Evolutionary conservation across 1,284 basidiomycete species (phyloP), one percentile per base, ranked within the genome.

Genomic region (Ceratobasidium sp.): DNA sequence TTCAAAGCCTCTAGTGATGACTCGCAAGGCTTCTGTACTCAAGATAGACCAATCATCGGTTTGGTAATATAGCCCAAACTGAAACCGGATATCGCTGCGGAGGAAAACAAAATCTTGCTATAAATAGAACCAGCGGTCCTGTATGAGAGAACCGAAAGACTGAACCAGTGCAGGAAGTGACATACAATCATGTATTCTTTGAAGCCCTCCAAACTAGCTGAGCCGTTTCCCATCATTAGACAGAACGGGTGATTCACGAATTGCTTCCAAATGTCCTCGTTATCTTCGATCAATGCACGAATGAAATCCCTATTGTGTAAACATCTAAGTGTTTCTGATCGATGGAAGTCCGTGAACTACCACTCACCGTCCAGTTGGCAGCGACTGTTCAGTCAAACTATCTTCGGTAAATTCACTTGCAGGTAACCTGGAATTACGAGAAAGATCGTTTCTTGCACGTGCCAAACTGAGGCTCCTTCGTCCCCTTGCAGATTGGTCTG

Each of bases 41-140:
- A 62, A 38, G 28, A 62, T 62, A 40, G 13, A 6, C 59, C 59
- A 62, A 38, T 62, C 59, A 1, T 33, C 33, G 20, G 38, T 40
- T 12, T 1, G 38, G 33, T 62, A 40, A 40, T 62, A 62, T 1
- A 62, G 40, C 28, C 28, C 59, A 15, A 62, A 42, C 17, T 38
- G 28, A 38, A 62, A 62, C 40, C 59, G 28, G 12, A 62, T 7
- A 20, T 62, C 38, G 33, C 33, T 17, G 20, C 33, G 33, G 38
- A 62, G 59, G n/a, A 17, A 62, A 12, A 62, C 6, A 40, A 62
- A 62, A 40, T 62, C 59, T 40, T 62, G 59, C 59, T 62, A 1
- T 15, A 20, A 52, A 15, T 33, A 33, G 1, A 33, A 4, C 33
- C 33, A 33, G 33, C 33, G 4, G 4, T 1, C 33, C 33, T 33